These are phyloP conservation scores for Mycena floridula DNA, from an alignment of 768 basidiomycete species.

Conservation along the genomic window DNA sequence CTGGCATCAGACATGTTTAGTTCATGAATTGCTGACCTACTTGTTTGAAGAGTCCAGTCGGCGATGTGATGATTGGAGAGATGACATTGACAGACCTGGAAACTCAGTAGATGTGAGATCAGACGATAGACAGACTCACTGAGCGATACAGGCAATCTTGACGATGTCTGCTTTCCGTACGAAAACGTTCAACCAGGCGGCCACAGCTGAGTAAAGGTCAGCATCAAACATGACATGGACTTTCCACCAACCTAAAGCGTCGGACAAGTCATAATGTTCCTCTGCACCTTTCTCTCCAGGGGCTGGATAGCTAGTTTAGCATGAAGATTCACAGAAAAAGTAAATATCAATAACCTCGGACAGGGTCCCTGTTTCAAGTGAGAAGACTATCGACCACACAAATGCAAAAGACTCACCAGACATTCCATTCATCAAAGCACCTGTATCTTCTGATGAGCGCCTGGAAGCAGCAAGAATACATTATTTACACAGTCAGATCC, in stretches of 20 bases:
- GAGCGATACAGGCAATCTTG: constrained; percentile 57
- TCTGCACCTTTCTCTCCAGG: constrained; percentile 45
- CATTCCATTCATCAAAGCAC: constrained; percentile 55
- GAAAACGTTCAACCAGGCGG: constrained; percentile 56
- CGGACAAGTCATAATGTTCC: constrained; percentile 48
- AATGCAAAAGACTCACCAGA: constrained; percentile 27
- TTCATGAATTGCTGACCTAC: not conserved
- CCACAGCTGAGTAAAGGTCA: constrained; percentile 35
- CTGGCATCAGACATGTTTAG: constrained; percentile 6
- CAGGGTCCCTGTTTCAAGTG: constrained; percentile 31
- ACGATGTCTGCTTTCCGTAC: constrained; percentile 53
- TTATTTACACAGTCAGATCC: constrained; percentile 30
- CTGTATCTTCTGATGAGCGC: too few relatives aligned
- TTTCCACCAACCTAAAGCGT: constrained; percentile 32
- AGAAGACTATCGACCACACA: not conserved
- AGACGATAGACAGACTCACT: constrained; percentile 27
- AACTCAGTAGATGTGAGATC: not conserved
- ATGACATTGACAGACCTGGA: constrained; percentile 39
- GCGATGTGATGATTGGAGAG: constrained; percentile 43
- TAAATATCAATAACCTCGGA: constrained; percentile 23
- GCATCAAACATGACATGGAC: constrained; percentile 1
- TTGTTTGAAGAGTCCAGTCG: constrained; percentile 30
- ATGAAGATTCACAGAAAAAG: not conserved
- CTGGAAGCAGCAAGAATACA: not conserved
- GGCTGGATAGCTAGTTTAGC: constrained; percentile 20